Evolutionary conservation across 768 basidiomycete genomes (phyloP), one percentile per base, ranked within the genome.

Genomic region (Rhizopogon salebrosus): DNA sequence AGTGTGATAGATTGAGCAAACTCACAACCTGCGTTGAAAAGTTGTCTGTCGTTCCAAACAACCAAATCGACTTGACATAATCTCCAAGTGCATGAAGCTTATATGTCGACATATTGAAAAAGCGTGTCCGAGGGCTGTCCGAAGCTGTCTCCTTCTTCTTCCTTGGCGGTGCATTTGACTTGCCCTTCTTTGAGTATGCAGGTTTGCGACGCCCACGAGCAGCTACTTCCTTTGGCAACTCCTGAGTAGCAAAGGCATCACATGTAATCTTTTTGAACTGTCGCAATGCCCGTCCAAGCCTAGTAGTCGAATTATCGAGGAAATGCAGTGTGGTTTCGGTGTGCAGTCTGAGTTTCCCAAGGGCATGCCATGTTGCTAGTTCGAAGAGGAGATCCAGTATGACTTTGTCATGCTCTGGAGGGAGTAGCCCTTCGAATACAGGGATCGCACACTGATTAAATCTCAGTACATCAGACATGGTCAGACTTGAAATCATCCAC

Each of bases 221-320:
- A 4, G 58, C 64, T 3, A 53, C 59, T 48, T 82, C 78, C 1
- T 51, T 49, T 0, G 75, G 75, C 11, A 79, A 59, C 29, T 76
- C 73, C 0, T 52, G 20, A 0, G 72, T 74, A 1, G 61, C 18
- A 42, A 61, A 72, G 0, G 39, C 49, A 1, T 54, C 20, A 48
- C 70, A 70, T 0, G 65, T 67, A 1, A 54, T 16, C 1, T 59
- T 41, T 6, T 56, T 51, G 40, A 75, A 74, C 8, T 60, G 49
- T 8, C 53, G 53, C 1, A 65, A 3, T 4, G 20, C 26, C 6
- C 43, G 3, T 0, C 68, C 62, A 0, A 74, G 55, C 2, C 22
- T 34, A 0, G 2, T 38, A 0, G 56, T 64, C 0, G 55, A 38
- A 3, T 5, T 20, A 1, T 59, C 58, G 6, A 64, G 56, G 7